These are phyloP conservation scores for Flammula alnicola DNA, from an alignment of 1,284 basidiomycete species.

Conservation along the genomic window DNA sequence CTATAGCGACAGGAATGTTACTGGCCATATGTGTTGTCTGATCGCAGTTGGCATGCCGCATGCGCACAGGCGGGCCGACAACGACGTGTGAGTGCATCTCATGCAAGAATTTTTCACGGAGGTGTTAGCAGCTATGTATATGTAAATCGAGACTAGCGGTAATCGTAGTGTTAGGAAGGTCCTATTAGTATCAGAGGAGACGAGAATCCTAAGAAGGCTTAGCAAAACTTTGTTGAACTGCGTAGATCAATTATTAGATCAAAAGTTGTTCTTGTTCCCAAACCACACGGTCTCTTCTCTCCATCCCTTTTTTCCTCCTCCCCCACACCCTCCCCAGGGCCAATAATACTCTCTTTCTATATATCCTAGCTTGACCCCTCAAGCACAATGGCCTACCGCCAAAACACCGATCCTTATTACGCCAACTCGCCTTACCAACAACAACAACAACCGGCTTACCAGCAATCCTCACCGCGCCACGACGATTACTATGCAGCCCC, in stretches of 20 bases:
- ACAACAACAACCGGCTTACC: conserved; percentile 25
- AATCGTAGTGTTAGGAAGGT: no score
- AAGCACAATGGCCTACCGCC: conserved; percentile 55
- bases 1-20: no score
- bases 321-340: conserved; percentile 12
- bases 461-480: conserved; percentile 25
- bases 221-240: neutral
- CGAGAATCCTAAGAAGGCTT: no score
- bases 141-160: no score
- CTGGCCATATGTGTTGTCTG: no score
- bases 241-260: conserved; percentile 3
- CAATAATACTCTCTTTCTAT: conserved; percentile 19
- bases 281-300: conserved; percentile 25
- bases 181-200: no score
- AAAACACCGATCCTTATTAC: conserved; percentile 57
- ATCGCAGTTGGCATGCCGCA: no score
- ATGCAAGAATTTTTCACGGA: no score
- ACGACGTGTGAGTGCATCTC: no score
- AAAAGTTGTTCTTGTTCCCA: conserved; percentile 20
- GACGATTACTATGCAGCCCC: conserved; percentile 34
- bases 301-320: conserved; percentile 15
- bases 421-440: conserved; percentile 28
- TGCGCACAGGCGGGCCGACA: no score
- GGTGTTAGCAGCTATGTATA: no score
- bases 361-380: conserved; percentile 14